Evolutionary conservation across 352 stramenopile genomes (phyloP).

Genomic region (Phytophthora idaei): DNA sequence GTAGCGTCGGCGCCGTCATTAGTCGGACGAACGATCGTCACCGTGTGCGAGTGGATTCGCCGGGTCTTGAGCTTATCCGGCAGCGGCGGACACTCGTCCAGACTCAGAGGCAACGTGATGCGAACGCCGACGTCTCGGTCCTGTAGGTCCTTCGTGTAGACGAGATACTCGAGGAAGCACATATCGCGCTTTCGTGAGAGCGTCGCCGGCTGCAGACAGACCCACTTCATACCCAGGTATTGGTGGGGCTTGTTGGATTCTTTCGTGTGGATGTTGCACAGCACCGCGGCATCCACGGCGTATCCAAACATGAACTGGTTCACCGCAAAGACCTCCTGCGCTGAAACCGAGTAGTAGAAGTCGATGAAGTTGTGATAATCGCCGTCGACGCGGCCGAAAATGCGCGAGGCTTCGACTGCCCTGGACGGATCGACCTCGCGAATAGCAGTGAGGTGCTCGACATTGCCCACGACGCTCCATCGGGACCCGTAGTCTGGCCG

Average conservation of each 20-base stretch:
- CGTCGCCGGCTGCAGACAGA: constrained; percentile 60
- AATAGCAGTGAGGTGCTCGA: constrained; percentile 48
- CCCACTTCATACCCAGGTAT: constrained; percentile 88
- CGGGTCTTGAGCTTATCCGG: constrained; percentile 55
- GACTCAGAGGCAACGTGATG: constrained; percentile 65
- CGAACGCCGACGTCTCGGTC: constrained; percentile 69
- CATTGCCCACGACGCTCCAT: constrained; percentile 40
- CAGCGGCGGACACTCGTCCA: constrained; percentile 66
- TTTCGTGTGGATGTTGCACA: constrained; percentile 78
- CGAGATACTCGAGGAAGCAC: constrained; percentile 81
- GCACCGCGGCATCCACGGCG: constrained; percentile 66
- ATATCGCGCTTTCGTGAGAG: constrained; percentile 72
- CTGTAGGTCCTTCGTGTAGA: constrained; percentile 63
- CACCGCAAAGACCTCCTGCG: constrained; percentile 64
- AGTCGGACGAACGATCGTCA: constrained; percentile 54
- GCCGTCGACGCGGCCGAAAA: constrained; percentile 66
- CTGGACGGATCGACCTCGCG: constrained; percentile 42
- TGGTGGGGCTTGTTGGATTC: constrained; percentile 40
- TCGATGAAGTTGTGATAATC: constrained; percentile 73
- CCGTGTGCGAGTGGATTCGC: constrained; percentile 57
- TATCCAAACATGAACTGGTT: constrained; percentile 75
- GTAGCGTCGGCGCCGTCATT: constrained; percentile 47
- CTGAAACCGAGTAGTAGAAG: constrained; percentile 66
- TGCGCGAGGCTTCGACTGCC: constrained; percentile 45
- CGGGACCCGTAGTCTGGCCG: constrained; percentile 44